A percentile compares a stretch with the other conserved stretches of the same genome.
These are phyloP conservation scores for Nymphaea thermarum DNA, from an alignment of 164 flowering plant genomes.

Conservation along the genomic window DNA sequence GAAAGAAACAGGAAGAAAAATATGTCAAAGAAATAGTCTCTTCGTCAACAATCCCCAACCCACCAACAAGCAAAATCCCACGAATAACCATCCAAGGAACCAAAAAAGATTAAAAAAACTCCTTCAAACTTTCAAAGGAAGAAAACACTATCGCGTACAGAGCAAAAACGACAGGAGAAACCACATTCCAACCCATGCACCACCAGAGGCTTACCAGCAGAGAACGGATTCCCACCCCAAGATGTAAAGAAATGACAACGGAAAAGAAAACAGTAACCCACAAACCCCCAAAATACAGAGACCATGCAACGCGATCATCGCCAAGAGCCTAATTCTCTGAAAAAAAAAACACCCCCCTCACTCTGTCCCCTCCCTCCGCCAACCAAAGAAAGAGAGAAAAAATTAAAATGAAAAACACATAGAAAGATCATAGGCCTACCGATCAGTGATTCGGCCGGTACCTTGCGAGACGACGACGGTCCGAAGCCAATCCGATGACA, in stretches of 20 bases:
- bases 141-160: no score
- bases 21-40: not conserved
- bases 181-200: not conserved
- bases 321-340: not conserved
- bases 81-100: not conserved
- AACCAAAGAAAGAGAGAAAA: not conserved
- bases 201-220: no score
- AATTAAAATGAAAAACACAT: no score
- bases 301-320: not conserved
- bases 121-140: not conserved
- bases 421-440: not conserved
- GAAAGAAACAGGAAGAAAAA: no score
- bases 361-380: not conserved
- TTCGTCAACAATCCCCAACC: not conserved
- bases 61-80: not conserved
- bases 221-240: no score
- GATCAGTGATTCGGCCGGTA: not conserved
- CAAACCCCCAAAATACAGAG: not conserved
- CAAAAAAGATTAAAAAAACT: no score
- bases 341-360: not conserved
- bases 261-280: no score
- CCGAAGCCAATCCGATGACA: not conserved
- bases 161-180: not conserved
- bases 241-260: no score
- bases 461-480: not conserved